Conservation (phyloP, 805 yeast genomes). For the Ogataea angusta region DNA sequence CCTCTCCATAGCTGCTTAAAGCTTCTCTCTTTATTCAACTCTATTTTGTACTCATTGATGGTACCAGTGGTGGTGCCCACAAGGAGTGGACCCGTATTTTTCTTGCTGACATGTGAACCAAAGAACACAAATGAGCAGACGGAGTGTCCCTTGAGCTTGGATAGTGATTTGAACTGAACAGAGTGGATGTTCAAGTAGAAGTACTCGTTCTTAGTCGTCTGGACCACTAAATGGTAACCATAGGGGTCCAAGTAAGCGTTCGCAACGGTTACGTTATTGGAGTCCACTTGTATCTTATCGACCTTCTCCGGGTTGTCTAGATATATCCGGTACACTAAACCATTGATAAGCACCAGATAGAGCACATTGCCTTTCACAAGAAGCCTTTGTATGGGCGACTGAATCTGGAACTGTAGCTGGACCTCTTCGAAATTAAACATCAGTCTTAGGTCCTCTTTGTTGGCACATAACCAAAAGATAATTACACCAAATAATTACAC, state of each 20-base stretch:
- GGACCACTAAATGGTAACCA: conserved; percentile 50
- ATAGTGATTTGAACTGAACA: conserved; percentile 39
- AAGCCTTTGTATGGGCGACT: conserved; percentile 41
- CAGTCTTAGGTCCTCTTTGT: not conserved
- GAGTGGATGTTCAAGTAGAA: conserved; percentile 45
- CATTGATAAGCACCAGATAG: conserved; percentile 49
- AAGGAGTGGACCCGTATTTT: conserved; percentile 44
- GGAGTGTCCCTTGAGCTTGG: conserved; percentile 44
- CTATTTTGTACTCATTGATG: conserved; percentile 46
- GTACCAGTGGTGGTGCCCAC: conserved; percentile 48
- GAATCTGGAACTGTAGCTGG: conserved; percentile 32
- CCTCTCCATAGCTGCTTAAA: conserved; percentile 41
- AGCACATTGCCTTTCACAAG: conserved; percentile 55
- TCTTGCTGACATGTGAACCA: conserved; percentile 23
- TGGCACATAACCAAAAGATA: conserved; percentile 8
- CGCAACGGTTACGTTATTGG: conserved; percentile 26
- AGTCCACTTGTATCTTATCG: conserved; percentile 35
- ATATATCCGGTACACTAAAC: conserved; percentile 60
- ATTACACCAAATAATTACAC: not conserved
- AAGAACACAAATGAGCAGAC: conserved; percentile 42
- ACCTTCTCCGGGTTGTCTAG: conserved; percentile 63
- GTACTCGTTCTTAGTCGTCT: conserved; percentile 45
- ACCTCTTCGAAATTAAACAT: conserved; percentile 31
- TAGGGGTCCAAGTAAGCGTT: conserved; percentile 47
- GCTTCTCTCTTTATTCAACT: conserved; percentile 41